Evolutionary conservation across 768 basidiomycete species (phyloP).

Genomic region (Solioccasus polychromus): DNA sequence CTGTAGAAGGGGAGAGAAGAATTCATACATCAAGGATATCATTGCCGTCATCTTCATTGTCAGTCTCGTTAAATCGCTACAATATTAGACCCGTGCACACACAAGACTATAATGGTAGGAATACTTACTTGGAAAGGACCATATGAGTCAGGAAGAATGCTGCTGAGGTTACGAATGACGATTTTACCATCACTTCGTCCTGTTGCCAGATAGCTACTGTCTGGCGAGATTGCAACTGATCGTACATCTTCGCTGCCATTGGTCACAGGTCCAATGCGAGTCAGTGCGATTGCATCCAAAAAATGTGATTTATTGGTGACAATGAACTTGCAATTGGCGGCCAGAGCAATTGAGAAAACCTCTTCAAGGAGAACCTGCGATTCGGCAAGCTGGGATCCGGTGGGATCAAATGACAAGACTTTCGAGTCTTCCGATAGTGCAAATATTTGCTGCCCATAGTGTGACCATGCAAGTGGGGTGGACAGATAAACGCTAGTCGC

Average conservation of each 20-base stretch:
- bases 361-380: too few species aligned
- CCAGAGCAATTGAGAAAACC: too few species aligned
- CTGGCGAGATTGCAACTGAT: too few species aligned
- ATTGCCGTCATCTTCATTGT: too few species aligned
- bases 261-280: background rate
- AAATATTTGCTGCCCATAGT: background rate
- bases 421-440: background rate
- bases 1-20: too few species aligned
- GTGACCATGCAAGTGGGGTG: background rate
- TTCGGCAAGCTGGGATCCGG: background rate
- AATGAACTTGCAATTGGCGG: background rate
- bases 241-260: background rate
- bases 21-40: too few species aligned
- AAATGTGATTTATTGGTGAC: background rate
- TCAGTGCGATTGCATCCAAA: background rate
- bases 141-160: slow-evolving; percentile 6
- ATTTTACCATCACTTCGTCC: background rate
- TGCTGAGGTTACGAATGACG: background rate
- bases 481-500: background rate
- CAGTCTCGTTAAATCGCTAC: too few species aligned
- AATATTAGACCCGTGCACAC: too few species aligned
- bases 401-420: background rate
- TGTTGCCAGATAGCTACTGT: background rate
- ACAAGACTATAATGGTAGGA: too few species aligned
- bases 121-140: too few species aligned